phyloP scores from a whole-genome alignment of 495 filamentous ascomycete species.

The Neohortaea acidophila region DNA sequence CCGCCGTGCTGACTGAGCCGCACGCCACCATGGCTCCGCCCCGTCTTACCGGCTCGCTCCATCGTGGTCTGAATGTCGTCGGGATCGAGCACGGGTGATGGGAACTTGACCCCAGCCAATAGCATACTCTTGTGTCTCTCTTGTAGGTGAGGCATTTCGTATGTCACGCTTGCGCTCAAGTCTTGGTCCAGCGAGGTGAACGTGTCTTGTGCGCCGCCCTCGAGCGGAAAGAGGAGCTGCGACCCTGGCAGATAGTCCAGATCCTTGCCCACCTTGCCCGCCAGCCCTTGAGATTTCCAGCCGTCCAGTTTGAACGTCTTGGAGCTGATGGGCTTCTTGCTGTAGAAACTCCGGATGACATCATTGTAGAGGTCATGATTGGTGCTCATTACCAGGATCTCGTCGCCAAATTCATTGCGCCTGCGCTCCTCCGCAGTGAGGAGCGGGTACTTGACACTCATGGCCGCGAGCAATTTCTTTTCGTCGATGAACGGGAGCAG shows the following conservation, averaged over 20 bases:
- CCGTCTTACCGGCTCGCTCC: conserved; percentile 41
- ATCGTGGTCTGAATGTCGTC: conserved; percentile 57
- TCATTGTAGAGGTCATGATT: conserved; percentile 68
- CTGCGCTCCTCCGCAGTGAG: conserved; percentile 61
- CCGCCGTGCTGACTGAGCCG: conserved; percentile 28
- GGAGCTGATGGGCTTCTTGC: conserved; percentile 57
- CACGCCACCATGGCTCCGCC: conserved; percentile 48
- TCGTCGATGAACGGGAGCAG: conserved; percentile 94
- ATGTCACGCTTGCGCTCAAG: conserved; percentile 53
- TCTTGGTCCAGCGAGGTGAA: conserved; percentile 50
- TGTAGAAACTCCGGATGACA: conserved; percentile 69
- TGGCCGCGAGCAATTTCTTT: conserved; percentile 65
- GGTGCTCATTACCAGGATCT: conserved; percentile 72
- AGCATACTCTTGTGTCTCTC: conserved; percentile 87
- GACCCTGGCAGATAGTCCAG: conserved; percentile 62
- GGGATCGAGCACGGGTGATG: conserved; percentile 50
- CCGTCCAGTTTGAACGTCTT: conserved; percentile 53
- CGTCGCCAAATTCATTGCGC: conserved; percentile 67
- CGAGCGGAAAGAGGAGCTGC: conserved; percentile 49
- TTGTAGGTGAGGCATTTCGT: conserved; percentile 56
- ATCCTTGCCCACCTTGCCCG: conserved; percentile 68
- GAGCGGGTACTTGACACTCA: conserved; percentile 65
- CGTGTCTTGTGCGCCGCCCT: conserved; percentile 47
- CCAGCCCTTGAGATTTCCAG: conserved; percentile 55
- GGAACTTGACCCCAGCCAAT: conserved; percentile 63